Conservation (phyloP, 2,329 filamentous ascomycete genomes). For the Pseudocercospora vitis region DNA sequence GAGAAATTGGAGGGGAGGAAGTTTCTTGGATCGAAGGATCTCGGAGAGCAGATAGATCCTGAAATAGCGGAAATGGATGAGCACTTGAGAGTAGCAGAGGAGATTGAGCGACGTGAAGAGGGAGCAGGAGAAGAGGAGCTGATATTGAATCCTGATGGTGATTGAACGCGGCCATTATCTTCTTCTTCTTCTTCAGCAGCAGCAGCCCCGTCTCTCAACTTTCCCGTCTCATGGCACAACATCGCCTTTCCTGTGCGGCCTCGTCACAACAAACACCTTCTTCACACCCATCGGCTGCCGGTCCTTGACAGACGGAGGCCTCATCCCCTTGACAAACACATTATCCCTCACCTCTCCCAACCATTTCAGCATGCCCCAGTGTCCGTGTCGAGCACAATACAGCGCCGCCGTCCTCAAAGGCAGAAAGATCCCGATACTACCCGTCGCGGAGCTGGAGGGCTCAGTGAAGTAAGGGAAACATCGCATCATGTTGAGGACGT, state of each 20-base stretch:
- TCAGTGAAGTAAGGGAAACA: slow-evolving; percentile 35
- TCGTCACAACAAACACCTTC: slow-evolving; percentile 5
- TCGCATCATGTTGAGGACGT: slow-evolving; percentile 31
- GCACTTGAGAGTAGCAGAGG: slow-evolving; percentile 22
- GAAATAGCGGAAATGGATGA: slow-evolving; percentile 32
- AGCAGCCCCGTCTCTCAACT: no score
- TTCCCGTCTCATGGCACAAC: no score
- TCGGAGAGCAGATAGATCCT: slow-evolving; percentile 76
- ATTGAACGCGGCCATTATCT: slow-evolving; percentile 28
- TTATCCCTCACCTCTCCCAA: slow-evolving; percentile 25
- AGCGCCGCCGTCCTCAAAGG: slow-evolving; percentile 32
- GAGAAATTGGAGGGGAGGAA: slow-evolving; percentile 66
- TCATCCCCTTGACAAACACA: slow-evolving; percentile 32
- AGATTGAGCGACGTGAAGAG: slow-evolving; percentile 22
- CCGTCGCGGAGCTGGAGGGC: slow-evolving; percentile 31
- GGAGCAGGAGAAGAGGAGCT: no score
- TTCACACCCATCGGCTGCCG: not conserved
- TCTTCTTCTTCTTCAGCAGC: no score
- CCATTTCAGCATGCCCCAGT: slow-evolving; percentile 33
- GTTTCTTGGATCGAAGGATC: slow-evolving; percentile 77
- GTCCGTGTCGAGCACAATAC: slow-evolving; percentile 31
- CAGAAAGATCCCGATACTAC: slow-evolving; percentile 36
- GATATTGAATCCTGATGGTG: slow-evolving; percentile 35
- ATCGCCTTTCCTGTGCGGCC: no score
- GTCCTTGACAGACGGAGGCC: slow-evolving; percentile 26